Percentiles rank a stretch among this genome's conserved stretches.
Conservation (phyloP, 2,329 filamentous ascomycete species). For the Monilinia fructigena region DNA sequence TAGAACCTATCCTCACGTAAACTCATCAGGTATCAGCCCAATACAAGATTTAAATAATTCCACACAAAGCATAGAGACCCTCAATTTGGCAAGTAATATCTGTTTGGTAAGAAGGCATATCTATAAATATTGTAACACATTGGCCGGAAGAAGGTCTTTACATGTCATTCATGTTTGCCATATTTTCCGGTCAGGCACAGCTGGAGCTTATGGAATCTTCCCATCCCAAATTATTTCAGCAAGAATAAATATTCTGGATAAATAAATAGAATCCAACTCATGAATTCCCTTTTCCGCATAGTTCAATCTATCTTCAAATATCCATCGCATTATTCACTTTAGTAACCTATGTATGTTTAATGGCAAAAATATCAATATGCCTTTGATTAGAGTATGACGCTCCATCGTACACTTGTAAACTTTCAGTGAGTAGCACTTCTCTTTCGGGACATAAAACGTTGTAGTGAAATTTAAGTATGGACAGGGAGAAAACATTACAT, state of each 20-base stretch:
- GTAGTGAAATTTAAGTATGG: too few species aligned
- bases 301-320: neutral
- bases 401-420: neutral
- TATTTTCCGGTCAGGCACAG: too few species aligned
- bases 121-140: neutral
- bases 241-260: neutral
- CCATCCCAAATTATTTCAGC: too few species aligned
- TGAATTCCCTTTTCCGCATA: neutral
- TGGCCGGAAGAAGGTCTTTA: neutral
- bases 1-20: neutral
- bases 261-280: neutral
- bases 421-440: neutral
- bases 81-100: neutral
- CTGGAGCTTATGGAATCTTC: too few species aligned
- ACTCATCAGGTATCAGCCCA: neutral
- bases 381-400: neutral
- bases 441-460: too few species aligned
- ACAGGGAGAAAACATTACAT: neutral
- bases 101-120: too few species aligned
- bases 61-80: neutral
- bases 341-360: neutral
- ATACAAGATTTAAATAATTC: neutral
- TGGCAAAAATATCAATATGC: neutral
- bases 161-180: too few species aligned
- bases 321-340: too few species aligned